Conservation (phyloP, 345 rosid genomes). For the Clausena lansium region DNA sequence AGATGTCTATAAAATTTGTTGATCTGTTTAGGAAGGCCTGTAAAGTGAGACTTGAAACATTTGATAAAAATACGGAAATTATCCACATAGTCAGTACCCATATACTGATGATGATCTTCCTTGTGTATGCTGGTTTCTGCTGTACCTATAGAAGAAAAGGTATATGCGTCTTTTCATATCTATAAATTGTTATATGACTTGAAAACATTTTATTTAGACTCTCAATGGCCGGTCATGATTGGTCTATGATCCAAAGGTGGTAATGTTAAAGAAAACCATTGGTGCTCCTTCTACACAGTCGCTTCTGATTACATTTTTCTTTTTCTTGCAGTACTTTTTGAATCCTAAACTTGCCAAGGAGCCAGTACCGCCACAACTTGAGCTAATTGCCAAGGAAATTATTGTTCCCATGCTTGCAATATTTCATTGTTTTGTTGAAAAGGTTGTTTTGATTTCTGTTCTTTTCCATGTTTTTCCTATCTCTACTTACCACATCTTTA, state of each 20-base stretch:
- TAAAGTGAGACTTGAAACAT: not conserved
- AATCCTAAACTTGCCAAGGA: constrained; percentile 79
- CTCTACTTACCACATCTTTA: constrained; percentile 1
- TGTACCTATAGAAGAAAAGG: not conserved
- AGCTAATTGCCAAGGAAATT: constrained; percentile 62
- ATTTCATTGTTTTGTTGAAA: constrained; percentile 54
- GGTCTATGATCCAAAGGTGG: not conserved
- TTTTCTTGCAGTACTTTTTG: constrained; percentile 63
- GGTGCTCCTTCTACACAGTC: not conserved
- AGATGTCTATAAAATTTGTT: not conserved
- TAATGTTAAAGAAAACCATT: constrained; percentile 2
- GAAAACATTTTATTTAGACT: not conserved
- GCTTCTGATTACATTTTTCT: constrained; percentile 10
- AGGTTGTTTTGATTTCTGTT: constrained; percentile 44
- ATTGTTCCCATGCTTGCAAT: constrained; percentile 62
- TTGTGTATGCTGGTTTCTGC: not conserved
- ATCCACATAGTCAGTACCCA: not conserved
- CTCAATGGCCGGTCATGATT: not conserved
- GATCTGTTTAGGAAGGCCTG: not conserved
- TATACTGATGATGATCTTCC: not conserved
- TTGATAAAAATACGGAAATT: not conserved
- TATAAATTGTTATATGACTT: not conserved
- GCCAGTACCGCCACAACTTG: constrained; percentile 80
- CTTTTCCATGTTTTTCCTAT: not conserved
- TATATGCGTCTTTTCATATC: not conserved